Percentiles rank a stretch among this genome's conserved stretches.
Conservation (phyloP, 1,284 basidiomycete genomes). For the Neonothopanus nambi region DNA sequence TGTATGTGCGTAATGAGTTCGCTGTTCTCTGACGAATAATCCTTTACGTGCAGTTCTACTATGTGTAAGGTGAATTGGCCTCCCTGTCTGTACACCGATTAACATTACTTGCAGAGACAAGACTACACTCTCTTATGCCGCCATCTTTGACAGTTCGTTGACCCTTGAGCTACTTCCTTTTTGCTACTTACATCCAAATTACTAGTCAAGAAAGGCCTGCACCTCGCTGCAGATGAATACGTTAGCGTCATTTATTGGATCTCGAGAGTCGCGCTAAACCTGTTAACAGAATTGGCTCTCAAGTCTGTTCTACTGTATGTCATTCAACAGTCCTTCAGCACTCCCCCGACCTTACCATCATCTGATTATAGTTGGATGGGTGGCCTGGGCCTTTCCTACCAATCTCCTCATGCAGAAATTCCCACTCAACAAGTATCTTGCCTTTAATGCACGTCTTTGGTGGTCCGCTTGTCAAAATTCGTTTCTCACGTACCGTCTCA, state of each 20-base stretch:
- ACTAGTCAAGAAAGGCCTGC: constrained; percentile 24
- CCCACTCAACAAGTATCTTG: constrained; percentile 44
- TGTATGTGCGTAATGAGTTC: background rate
- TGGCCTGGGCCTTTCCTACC: constrained; percentile 46
- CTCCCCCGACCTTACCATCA: background rate
- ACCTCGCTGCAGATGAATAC: constrained; percentile 24
- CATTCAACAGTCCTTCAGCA: background rate
- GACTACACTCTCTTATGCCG: constrained; percentile 32
- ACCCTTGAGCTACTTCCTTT: background rate
- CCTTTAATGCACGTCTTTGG: constrained; percentile 29
- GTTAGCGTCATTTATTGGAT: constrained; percentile 11
- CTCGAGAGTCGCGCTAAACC: background rate
- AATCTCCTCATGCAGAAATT: constrained; percentile 46
- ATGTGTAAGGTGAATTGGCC: constrained; percentile 26
- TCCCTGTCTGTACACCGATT: constrained; percentile 3
- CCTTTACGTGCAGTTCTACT: constrained; percentile 35
- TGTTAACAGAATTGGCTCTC: constrained; percentile 29
- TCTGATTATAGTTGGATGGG: constrained; percentile 36
- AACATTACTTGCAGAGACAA: constrained; percentile 26
- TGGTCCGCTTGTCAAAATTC: background rate
- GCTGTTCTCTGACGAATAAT: background rate
- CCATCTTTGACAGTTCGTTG: constrained; percentile 25
- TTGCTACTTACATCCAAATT: background rate
- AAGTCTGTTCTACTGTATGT: constrained; percentile 40
- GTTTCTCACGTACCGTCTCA: background rate